These are phyloP conservation scores for Trematosphaeria pertusa DNA, from an alignment of 2,329 filamentous ascomycete species.

Conservation along the genomic window DNA sequence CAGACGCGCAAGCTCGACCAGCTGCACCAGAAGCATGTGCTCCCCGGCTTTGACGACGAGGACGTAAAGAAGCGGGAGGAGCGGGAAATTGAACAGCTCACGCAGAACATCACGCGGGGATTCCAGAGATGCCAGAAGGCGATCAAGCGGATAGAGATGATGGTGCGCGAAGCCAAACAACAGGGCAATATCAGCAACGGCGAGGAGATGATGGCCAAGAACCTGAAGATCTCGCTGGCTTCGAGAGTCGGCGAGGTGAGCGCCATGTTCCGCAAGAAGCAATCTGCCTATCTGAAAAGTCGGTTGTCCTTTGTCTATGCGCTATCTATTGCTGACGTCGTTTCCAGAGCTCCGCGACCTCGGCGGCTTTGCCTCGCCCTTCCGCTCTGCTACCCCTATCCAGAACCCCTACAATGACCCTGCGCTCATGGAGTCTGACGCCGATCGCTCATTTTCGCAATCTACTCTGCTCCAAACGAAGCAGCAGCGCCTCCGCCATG, in stretches of 20 bases:
- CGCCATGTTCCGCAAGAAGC: conserved; percentile 93
- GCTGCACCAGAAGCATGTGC: conserved; percentile 94
- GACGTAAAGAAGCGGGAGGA: conserved; percentile 87
- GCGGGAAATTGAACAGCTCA: conserved; percentile 86
- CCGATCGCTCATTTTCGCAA: conserved; percentile 90
- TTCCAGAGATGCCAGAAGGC: conserved; percentile 91
- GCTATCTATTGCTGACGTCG: conserved; percentile 17
- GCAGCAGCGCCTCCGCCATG: conserved; percentile 66
- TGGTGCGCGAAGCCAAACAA: conserved; percentile 81
- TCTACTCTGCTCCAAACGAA: conserved; percentile 82
- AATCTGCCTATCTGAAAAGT: conserved; percentile 96
- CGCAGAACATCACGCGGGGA: conserved; percentile 84
- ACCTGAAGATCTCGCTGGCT: conserved; percentile 91
- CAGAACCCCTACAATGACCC: conserved; percentile 80
- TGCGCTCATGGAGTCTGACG: conserved; percentile 85
- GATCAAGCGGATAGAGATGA: conserved; percentile 85
- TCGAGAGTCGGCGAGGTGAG: conserved; percentile 89
- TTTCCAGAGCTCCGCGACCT: conserved; percentile 52
- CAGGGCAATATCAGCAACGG: conserved; percentile 76
- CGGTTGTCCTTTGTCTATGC: conserved; percentile 33
- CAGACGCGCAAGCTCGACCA: conserved; percentile 88
- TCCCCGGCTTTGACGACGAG: conserved; percentile 96
- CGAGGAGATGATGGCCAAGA: conserved; percentile 94
- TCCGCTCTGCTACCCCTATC: conserved; percentile 52
- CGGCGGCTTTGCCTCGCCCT: conserved; percentile 56